Evolutionary conservation across 805 yeast genomes (phyloP).

Genomic region (Yamadazyma insecticola): DNA sequence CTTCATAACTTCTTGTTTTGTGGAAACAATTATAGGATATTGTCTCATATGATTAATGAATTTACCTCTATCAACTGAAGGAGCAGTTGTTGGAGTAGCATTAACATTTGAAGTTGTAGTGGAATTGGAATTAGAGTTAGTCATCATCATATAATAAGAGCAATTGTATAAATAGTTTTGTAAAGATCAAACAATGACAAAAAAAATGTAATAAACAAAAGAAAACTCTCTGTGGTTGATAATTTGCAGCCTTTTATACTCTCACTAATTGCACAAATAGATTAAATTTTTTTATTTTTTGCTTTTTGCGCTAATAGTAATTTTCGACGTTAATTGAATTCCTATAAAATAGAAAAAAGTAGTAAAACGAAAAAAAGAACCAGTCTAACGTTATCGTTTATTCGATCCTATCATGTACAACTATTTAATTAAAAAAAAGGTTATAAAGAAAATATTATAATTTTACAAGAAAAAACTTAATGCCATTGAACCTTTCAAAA

Average conservation of each 20-base stretch:
- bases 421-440: too few relatives aligned
- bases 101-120: background rate
- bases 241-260: too few relatives aligned
- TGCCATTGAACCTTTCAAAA: constrained; percentile 1
- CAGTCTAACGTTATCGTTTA: too few relatives aligned
- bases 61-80: constrained; percentile 1
- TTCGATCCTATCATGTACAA: too few relatives aligned
- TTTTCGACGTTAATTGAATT: too few relatives aligned
- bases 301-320: too few relatives aligned
- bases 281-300: too few relatives aligned
- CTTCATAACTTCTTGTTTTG: constrained; percentile 4
- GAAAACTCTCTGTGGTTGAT: too few relatives aligned
- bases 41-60: constrained; percentile 9
- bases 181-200: background rate
- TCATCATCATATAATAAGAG: background rate
- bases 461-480: constrained; percentile 4
- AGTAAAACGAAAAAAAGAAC: too few relatives aligned
- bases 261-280: too few relatives aligned
- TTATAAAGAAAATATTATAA: too few relatives aligned
- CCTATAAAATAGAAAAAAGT: too few relatives aligned
- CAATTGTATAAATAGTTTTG: background rate
- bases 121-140: background rate
- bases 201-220: background rate
- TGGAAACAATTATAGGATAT: constrained; percentile 10
- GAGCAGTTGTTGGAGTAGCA: background rate